phyloP scores from a whole-genome alignment of 225 moss, liverwort and hornwort genomes.

The Bryum argenteum region DNA sequence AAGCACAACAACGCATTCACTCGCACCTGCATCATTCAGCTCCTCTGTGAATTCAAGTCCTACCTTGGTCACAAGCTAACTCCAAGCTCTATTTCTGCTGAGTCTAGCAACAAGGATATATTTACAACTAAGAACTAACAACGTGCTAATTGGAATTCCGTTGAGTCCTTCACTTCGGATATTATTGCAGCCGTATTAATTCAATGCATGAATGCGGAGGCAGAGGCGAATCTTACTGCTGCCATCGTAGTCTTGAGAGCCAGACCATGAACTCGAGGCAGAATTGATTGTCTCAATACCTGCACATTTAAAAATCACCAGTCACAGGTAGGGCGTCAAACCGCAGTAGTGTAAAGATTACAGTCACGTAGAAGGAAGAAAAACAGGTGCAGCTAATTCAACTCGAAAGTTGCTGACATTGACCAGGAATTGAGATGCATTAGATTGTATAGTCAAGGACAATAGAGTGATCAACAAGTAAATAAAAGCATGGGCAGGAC shows the following conservation, averaged over 20 bases:
- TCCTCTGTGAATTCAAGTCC: conserved; percentile 17
- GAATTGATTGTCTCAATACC: conserved; percentile 85
- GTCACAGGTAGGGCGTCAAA: not conserved
- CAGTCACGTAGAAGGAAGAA: not conserved
- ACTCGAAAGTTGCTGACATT: not conserved
- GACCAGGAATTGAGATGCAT: not conserved
- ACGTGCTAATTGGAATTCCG: not conserved
- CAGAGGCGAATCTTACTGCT: conserved; percentile 56
- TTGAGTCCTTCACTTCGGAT: not conserved
- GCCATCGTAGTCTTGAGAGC: conserved; percentile 97
- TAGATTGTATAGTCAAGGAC: not conserved
- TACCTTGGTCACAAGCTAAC: not conserved
- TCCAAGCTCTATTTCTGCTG: not conserved
- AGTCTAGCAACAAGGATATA: not conserved
- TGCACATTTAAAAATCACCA: conserved; percentile 36
- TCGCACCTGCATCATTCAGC: conserved; percentile 71
- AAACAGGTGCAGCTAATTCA: not conserved
- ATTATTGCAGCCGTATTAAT: conserved; percentile 6
- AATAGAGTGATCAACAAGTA: not conserved
- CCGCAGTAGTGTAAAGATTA: not conserved
- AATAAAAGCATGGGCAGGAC: conserved; percentile 28
- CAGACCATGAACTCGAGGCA: conserved; percentile 88
- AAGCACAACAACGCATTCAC: conserved; percentile 94
- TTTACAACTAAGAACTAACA: not conserved
- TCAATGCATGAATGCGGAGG: conserved; percentile 7